Conservation (phyloP, 179 eudicot genomes). For the Spinacia oleracea region DNA sequence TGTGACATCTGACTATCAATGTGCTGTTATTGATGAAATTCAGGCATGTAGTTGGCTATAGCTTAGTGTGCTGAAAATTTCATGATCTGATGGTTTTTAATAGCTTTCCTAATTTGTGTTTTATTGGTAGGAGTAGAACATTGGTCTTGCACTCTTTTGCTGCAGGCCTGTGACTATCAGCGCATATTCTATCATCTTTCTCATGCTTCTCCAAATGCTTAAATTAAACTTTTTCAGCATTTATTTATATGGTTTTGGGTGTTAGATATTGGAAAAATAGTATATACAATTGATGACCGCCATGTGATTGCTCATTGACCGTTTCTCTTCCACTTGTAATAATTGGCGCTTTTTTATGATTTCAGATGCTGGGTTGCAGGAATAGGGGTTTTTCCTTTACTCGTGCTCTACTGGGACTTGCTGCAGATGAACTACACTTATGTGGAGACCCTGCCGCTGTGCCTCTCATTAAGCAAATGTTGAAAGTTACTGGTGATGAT, state of each 20-base stretch:
- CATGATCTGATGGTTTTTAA: neutral
- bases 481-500: constrained; percentile 79
- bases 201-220: neutral
- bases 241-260: neutral
- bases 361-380: constrained; percentile 85
- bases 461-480: constrained; percentile 76
- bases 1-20: constrained; percentile 62
- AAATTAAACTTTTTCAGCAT: neutral
- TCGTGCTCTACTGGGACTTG: constrained; percentile 86
- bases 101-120: neutral
- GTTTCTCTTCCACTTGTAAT: neutral
- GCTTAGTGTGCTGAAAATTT: neutral
- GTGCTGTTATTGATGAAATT: constrained; percentile 96
- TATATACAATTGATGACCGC: neutral
- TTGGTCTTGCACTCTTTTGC: constrained; percentile 8
- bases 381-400: constrained; percentile 91
- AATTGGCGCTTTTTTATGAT: constrained; percentile 3
- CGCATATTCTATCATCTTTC: neutral
- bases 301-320: neutral
- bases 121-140: neutral
- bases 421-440: constrained; percentile 87
- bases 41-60: constrained; percentile 53
- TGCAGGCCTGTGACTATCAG: neutral
- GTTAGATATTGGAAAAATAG: too few species aligned
- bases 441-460: constrained; percentile 98